Evolutionary conservation across 345 rosid species (phyloP), one percentile per base, ranked within the genome.

Genomic region (Aquilaria malaccensis): DNA sequence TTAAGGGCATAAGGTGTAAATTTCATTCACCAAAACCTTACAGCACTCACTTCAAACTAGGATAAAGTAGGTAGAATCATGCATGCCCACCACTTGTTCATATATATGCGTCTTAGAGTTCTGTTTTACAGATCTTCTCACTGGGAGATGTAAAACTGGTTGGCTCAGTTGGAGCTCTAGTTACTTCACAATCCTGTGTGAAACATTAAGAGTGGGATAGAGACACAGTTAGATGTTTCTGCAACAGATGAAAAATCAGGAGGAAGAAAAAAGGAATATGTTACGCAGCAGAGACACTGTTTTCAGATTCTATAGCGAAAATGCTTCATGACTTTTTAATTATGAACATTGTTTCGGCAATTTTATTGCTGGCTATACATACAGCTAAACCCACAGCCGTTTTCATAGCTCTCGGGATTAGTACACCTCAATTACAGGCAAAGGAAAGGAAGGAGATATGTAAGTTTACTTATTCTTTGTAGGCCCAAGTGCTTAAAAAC

Each of bases 131-230:
- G 30, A 56, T 57, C 55, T 62, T 63, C 62, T 50, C 51, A 56
- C 56, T 30, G 15, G 15, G 41, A 30, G 11, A 12, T 54, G 10
- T 50, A 63, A 22, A 22, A 14, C 33, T 54, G 22, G 22, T 61
- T 45, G 30, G 68, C 68, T 72, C 79, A 62, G 67, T 58, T 77
- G 71, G 76, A 80, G 78, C 79, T 67, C 79, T 56, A 81, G 78
- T 78, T 87, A 85, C 80, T 77, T 82, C 83, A 80, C 55, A 31
- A 79, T 55, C 87, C 92, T 89, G 79, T 63, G 59, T 22, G 22
- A 22, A 22, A 22, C 22, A 22, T 22, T 22, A 22, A 22, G 22
- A 22, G 22, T 22, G 22, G 22, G 22, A 22, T 22, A 22, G 1
- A 22, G 22, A 22, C 22, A 22, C 22, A 22, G 22, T 22, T 22